Base-by-base conservation (phyloP, 179 eudicot genomes). In the Beta macrorhiza region DNA sequence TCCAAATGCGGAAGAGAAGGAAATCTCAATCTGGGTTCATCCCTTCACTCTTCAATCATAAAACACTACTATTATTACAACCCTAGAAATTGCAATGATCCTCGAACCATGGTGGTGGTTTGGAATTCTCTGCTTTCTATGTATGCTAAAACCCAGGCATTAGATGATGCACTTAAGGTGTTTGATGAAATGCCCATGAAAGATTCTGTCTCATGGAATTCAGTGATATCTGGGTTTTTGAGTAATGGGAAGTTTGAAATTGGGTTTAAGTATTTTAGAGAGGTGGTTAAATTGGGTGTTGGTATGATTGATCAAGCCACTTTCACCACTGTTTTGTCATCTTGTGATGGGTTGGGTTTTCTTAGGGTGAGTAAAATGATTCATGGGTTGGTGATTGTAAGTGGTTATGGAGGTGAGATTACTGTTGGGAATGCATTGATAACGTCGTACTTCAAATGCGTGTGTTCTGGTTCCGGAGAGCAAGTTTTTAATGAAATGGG, bases 141-240 rank as follows among this genome's bases (percentile, higher is more conserved):
- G 89, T 95, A 95, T 70, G 77, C 86, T 0, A 91, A 87, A 85
- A 91, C 90, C 47, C 83, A 91, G 72, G 47, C 16, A 11, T 42
- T 89, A 47, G 4, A 49, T 61, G 80, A 89, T 68, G 98, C 98
- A 74, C 79, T 81, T 22, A 92, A 90, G 87, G 77, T 95, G 98
- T 93, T 95, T 79, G 94, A 93, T 79, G 87, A 85, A 77, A 93
- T 95, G 93, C 92, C 93, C 20, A 58, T 84, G 68, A 95, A 83
- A 84, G 98, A 95, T 80, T 81, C 90, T 25, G 88, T 93, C 2
- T 91, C 98, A 0, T 95, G 98, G 97, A 95, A 95, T 62, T 81
- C 95, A 13, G 73, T 93, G 13, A 84, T 95, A 67, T 89, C 91
- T 1, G 90, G 93, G 42, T 84, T 85, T 83, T 81, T 88, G 37